phyloP scores from a whole-genome alignment of 2,329 filamentous ascomycete genomes.

The Hirsutella rhossiliensis region DNA sequence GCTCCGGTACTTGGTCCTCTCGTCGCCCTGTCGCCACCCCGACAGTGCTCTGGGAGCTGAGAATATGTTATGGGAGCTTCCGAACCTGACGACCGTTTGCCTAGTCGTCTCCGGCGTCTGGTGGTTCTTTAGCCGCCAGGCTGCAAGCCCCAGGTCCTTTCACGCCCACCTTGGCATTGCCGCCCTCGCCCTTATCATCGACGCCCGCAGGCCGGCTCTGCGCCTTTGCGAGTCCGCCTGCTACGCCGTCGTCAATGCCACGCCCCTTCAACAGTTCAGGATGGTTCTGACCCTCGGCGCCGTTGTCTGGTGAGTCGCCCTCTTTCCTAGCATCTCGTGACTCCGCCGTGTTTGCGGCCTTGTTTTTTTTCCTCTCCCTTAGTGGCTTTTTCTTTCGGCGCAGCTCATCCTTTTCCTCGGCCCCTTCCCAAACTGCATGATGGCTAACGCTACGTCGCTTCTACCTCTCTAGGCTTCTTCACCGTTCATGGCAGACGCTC shows the following conservation, averaged over 20 bases:
- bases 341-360: constrained; percentile 1
- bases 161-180: constrained; percentile 14
- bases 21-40: constrained; percentile 2
- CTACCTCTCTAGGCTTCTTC: constrained; percentile 53
- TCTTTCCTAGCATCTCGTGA: not conserved
- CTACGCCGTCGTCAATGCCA: constrained; percentile 28
- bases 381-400: not conserved
- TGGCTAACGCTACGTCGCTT: not conserved
- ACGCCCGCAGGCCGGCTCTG: constrained; percentile 17
- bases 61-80: constrained; percentile 32
- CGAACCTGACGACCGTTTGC: constrained; percentile 27
- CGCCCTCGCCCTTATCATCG: constrained; percentile 19
- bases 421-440: not conserved
- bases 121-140: constrained; percentile 22
- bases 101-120: constrained; percentile 24
- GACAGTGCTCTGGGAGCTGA: constrained; percentile 14
- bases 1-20: not conserved
- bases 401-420: not conserved
- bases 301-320: constrained; percentile 35
- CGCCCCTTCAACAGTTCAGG: constrained; percentile 36
- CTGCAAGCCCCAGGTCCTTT: constrained; percentile 16
- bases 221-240: constrained; percentile 16
- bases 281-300: constrained; percentile 43
- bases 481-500: constrained; percentile 77
- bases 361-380: constrained; percentile 1